Conservation (phyloP, 2,329 filamentous ascomycete species). For the Phialophora tarda region DNA sequence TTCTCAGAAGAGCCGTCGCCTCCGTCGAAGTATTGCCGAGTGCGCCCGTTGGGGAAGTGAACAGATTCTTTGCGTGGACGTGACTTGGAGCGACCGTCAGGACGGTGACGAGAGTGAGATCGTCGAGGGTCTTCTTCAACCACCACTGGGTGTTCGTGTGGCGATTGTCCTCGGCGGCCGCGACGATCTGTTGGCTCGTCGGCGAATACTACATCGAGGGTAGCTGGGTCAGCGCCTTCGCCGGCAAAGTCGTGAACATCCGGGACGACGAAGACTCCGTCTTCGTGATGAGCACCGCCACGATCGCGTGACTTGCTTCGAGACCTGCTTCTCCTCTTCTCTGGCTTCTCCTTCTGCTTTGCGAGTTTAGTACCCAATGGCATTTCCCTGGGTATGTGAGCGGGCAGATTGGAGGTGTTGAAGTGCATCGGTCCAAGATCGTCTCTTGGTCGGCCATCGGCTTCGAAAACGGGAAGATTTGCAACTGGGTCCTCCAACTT, state of each 20-base stretch:
- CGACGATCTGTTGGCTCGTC: slow-evolving; percentile 22
- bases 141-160: slow-evolving; percentile 29
- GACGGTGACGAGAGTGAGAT: slow-evolving; percentile 32
- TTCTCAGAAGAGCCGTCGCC: slow-evolving; percentile 28
- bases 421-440: slow-evolving; percentile 34
- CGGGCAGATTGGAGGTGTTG: slow-evolving; percentile 33
- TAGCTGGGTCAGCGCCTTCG: slow-evolving; percentile 20
- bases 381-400: slow-evolving; percentile 35
- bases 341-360: slow-evolving; percentile 30
- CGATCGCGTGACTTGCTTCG: slow-evolving; percentile 31
- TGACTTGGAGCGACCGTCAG: slow-evolving; percentile 28
- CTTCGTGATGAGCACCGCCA: slow-evolving; percentile 21
- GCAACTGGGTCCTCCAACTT: slow-evolving; percentile 35
- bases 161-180: slow-evolving; percentile 31
- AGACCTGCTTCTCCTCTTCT: slow-evolving; percentile 31
- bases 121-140: slow-evolving; percentile 21
- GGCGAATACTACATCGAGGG: slow-evolving; percentile 22
- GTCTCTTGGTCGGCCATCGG: slow-evolving; percentile 34
- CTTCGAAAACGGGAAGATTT: slow-evolving; percentile 32
- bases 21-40: slow-evolving; percentile 29
- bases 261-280: slow-evolving; percentile 21
- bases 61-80: slow-evolving; percentile 26
- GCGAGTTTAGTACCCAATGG: slow-evolving; percentile 36
- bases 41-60: slow-evolving; percentile 31
- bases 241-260: slow-evolving; percentile 21